Base-by-base conservation (phyloP, 495 filamentous ascomycete genomes). In the Lepidopterella palustris region DNA sequence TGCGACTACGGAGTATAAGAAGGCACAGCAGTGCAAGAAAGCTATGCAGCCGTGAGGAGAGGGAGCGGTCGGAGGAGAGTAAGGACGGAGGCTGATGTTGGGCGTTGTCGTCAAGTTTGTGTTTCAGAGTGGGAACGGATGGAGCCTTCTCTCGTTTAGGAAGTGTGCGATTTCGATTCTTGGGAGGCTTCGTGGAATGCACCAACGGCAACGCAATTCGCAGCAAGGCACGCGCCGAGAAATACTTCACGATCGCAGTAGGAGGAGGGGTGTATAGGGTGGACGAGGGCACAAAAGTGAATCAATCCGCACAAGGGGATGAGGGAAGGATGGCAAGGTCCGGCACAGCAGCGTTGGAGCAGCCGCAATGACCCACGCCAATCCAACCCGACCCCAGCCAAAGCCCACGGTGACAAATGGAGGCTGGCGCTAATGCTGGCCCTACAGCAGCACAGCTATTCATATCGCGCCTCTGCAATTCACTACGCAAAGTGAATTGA, bases 31-130 rank as follows among this genome's bases (percentile, higher is more conserved):
- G 32, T 25, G 27, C 51, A 21, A 32, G 51, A 54, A 20, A 32
- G 47, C 6, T 18, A 5, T 42, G 9, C 35, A 42, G 11, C 26
- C 4, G 4, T 24, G 13, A n/a, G 51, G 31, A 11, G 52, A 5
- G 57, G 32, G 53, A 39, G 26, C 27, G 53, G 45, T 15, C 9
- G 53, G 40, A 8, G 53, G 35, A 45, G 54, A 39, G 10, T 48
- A 24, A 26, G 28, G 18, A 32, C 21, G 42, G 62, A 59, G 52
- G 45, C 53, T 62, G 55, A 50, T n/a, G n/a, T 45, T 55, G 59
- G 23, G 45, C 47, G 49, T 21, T 29, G 40, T 10, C 21, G 51
- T 54, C 31, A 27, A 40, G 27, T 32, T 32, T 32, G 51, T 32
- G 51, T 54, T 54, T 54, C 51, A 54, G 31, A 54, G 31, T 18